A percentile compares a stretch with the other conserved stretches of the same genome.
phyloP scores from a whole-genome alignment of 2,329 filamentous ascomycete species.

The Colletotrichum sp. region DNA sequence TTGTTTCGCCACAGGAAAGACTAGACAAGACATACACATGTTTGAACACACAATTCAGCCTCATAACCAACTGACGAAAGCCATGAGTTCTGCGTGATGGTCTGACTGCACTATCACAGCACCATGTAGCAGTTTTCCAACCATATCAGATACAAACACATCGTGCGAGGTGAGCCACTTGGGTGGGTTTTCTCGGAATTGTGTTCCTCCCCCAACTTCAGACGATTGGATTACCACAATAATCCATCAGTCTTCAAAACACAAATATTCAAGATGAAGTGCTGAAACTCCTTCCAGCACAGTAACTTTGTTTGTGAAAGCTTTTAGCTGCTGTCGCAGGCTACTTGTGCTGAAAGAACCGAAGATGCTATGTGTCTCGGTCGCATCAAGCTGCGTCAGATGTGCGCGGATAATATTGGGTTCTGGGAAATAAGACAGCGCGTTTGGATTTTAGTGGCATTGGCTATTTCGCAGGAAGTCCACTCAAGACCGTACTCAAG shows the following conservation, averaged over 20 bases:
- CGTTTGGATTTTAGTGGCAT: neutral
- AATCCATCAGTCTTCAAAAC: neutral
- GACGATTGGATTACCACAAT: neutral
- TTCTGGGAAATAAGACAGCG: neutral
- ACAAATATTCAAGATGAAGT: neutral
- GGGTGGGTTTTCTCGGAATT: neutral
- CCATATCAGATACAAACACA: too few species aligned
- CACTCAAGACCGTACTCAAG: neutral
- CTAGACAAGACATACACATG: neutral
- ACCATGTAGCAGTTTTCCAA: too few species aligned
- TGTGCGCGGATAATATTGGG: neutral
- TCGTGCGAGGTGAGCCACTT: too few species aligned
- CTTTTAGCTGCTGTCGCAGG: too few species aligned
- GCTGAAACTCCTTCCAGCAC: neutral
- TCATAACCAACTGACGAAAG: too few species aligned
- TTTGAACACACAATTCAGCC: too few species aligned
- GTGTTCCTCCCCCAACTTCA: neutral
- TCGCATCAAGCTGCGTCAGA: too few species aligned
- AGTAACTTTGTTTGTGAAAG: neutral
- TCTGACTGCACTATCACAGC: too few species aligned
- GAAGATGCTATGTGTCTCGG: neutral
- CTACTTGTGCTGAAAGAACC: neutral
- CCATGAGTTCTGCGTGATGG: accelerated
- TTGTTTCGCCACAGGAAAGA: neutral
- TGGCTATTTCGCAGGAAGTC: neutral